These are phyloP conservation scores for Fomitopsis schrenkii DNA, from an alignment of 1,284 basidiomycete species.

Conservation along the genomic window DNA sequence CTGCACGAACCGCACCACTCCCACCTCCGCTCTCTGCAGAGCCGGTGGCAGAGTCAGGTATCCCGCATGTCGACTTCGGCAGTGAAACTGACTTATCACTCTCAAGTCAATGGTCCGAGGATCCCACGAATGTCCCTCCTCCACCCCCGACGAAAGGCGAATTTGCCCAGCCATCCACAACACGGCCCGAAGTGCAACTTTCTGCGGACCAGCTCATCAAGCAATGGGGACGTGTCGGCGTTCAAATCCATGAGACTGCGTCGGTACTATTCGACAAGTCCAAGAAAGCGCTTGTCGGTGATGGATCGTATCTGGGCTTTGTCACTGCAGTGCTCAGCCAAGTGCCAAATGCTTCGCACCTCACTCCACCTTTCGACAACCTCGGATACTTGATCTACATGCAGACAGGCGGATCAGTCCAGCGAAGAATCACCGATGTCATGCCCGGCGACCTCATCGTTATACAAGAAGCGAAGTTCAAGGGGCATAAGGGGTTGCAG, in stretches of 20 bases:
- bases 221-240: slow-evolving; percentile 72
- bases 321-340: slow-evolving; percentile 60
- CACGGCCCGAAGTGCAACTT: slow-evolving; percentile 30
- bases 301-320: slow-evolving; percentile 81
- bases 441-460: slow-evolving; percentile 83
- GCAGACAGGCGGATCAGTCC: slow-evolving; percentile 64
- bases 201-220: slow-evolving; percentile 63
- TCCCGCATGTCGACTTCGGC: slow-evolving; percentile 31
- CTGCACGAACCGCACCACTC: slow-evolving; percentile 29
- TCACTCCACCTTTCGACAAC: slow-evolving; percentile 29
- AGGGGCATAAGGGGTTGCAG: slow-evolving; percentile 82
- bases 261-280: slow-evolving; percentile 67
- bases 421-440: slow-evolving; percentile 74
- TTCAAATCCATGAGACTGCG: slow-evolving; percentile 69
- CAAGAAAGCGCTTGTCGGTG: slow-evolving; percentile 72
- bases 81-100: slow-evolving; percentile 36
- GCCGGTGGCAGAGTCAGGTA: slow-evolving; percentile 24
- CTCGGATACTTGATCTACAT: slow-evolving; percentile 77
- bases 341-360: slow-evolving; percentile 48
- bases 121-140: slow-evolving; percentile 31
- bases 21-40: slow-evolving; percentile 25
- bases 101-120: slow-evolving; percentile 42
- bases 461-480: slow-evolving; percentile 76
- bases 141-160: slow-evolving; percentile 12
- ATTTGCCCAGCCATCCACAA: slow-evolving; percentile 4